phyloP scores from a whole-genome alignment of 768 basidiomycete species.

The Leucocoprinus leucothites region DNA sequence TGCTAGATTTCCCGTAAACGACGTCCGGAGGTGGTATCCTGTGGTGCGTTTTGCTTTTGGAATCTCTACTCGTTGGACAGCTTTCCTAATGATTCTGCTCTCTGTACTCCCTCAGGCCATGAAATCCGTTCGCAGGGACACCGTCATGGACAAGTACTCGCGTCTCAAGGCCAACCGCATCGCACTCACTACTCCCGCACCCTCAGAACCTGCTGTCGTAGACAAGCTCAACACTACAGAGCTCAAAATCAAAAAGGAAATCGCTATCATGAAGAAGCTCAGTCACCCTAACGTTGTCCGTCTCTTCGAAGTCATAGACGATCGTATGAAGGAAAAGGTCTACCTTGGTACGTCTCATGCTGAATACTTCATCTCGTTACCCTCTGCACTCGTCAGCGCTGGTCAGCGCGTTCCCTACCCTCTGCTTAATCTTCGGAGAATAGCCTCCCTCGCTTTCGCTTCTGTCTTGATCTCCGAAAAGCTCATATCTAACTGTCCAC shows the following conservation, averaged over 20 bases:
- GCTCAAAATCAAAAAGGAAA: constrained; percentile 86
- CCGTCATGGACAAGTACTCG: constrained; percentile 54
- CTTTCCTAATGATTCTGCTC: not conserved
- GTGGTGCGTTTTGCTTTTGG: constrained; percentile 39
- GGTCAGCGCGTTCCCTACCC: not conserved
- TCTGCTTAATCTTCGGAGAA: constrained; percentile 6
- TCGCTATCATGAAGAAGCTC: constrained; percentile 98
- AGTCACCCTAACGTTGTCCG: constrained; percentile 86
- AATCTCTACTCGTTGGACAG: too few species aligned
- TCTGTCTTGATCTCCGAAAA: constrained; percentile 4
- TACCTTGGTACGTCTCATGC: constrained; percentile 76
- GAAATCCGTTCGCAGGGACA: constrained; percentile 72
- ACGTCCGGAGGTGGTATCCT: constrained; percentile 41
- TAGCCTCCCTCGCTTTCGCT: not conserved
- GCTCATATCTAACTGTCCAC: constrained; percentile 11
- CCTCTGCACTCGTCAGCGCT: not conserved
- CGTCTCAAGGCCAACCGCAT: constrained; percentile 34
- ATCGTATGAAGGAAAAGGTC: constrained; percentile 80
- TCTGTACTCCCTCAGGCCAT: constrained; percentile 51
- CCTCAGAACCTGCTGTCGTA: constrained; percentile 49
- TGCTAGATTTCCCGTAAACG: constrained; percentile 38
- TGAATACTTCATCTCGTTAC: not conserved
- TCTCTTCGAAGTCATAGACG: constrained; percentile 93
- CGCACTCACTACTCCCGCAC: constrained; percentile 34
- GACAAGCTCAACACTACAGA: constrained; percentile 72